Evolutionary conservation across 345 rosid species (phyloP), one percentile per base, ranked within the genome.

Genomic region (Camelina laxa): DNA sequence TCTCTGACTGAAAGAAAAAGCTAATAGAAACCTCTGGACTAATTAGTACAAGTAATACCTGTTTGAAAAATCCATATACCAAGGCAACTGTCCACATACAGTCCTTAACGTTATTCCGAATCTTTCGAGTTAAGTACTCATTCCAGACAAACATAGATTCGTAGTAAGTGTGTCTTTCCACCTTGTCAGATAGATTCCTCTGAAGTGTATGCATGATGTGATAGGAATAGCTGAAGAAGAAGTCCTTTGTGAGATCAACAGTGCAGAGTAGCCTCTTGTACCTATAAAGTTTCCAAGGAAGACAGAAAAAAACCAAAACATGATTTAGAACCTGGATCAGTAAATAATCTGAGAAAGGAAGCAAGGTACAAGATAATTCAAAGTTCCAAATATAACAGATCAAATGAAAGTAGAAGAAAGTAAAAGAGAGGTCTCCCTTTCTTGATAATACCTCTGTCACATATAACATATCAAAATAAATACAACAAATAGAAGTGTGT

Each of bases 71-170:
- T 75, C 98, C 98, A 82, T 94, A 83, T 1, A 94, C 96, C 70
- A 91, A 82, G 75, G 97, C 97, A 80, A 91, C 91, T 17, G 99
- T 90, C 99, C 99, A 95, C 72, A 80, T 62, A 70, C 86, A 85
- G 80, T 82, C 90, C 80, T 88, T 82, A 44, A 91, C 89, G 45
- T 68, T 85, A 65, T 79, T 78, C 65, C 87, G 88, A 51, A 92
- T 87, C 70, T 78, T 86, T 60, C 86, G 93, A 44, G 96, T 95
- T 76, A 94, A 82, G 85, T 84, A 90, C 69, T 89, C 96, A 67
- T 95, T 95, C 99, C 99, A 95, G 41, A 95, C 93, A 69, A 91
- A 95, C 97, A 89, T 88, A 4, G 92, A 82, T 68, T 95, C 97
- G 42, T 91, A 84, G 69, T 80, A 85, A 74, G 48, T 16, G n/a